A percentile compares a stretch with the other conserved stretches of the same genome.
phyloP scores from a whole-genome alignment of 2,329 filamentous ascomycete species.

The Monosporascus sp. region DNA sequence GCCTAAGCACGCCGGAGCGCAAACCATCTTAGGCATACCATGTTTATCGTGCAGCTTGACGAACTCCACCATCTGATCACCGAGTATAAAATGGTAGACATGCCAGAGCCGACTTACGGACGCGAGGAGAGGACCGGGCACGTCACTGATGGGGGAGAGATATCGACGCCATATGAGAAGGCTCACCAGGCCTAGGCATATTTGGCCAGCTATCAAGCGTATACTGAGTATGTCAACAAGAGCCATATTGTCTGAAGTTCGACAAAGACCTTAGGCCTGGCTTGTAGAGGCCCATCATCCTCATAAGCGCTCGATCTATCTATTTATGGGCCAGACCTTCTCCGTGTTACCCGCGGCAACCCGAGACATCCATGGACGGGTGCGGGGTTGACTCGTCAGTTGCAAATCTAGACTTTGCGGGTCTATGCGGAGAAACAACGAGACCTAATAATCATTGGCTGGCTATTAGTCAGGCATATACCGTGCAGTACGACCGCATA shows the following conservation, averaged over 20 bases:
- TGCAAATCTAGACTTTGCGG: no score
- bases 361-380: no score
- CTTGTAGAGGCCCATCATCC: not conserved
- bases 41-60: constrained; percentile 34
- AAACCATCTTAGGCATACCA: constrained; percentile 18
- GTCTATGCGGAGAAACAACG: no score
- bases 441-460: no score
- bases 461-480: no score
- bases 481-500: no score
- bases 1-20: not conserved
- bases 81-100: constrained; percentile 30
- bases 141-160: constrained; percentile 32
- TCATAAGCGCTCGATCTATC: no score
- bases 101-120: constrained; percentile 36
- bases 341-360: no score
- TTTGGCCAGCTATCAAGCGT: not conserved
- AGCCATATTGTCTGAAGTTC: not conserved
- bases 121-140: constrained; percentile 36
- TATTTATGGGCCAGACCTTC: no score
- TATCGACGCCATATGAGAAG: constrained; percentile 20
- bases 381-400: no score
- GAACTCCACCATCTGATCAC: constrained; percentile 32
- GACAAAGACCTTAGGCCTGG: not conserved
- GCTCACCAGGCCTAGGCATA: not conserved
- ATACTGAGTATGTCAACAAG: not conserved